phyloP scores from a whole-genome alignment of 192 early-diverging fungal species.

The Coemansia sp. region DNA sequence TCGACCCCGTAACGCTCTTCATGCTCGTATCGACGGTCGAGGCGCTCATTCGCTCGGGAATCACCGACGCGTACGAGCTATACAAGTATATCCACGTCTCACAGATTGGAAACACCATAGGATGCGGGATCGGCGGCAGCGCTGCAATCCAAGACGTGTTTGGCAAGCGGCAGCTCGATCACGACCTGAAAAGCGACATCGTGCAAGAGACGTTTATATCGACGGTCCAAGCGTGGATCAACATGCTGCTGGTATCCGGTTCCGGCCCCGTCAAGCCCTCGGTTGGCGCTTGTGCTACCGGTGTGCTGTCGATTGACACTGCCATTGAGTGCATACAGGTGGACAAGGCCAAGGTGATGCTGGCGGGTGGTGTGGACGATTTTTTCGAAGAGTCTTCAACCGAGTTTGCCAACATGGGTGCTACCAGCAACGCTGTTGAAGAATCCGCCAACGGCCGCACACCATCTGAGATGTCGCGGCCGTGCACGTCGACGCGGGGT shows the following conservation, averaged over 20 bases:
- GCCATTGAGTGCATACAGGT: conserved; percentile 83
- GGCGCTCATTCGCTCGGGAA: conserved; percentile 83
- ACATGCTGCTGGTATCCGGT: conserved; percentile 88
- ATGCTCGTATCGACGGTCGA: conserved; percentile 91
- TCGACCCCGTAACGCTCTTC: too few relatives aligned
- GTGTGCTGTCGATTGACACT: conserved; percentile 86
- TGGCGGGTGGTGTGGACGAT: conserved; percentile 91
- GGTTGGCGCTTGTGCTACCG: conserved; percentile 91
- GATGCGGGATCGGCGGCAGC: conserved; percentile 88
- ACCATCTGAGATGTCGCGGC: conserved; percentile 86
- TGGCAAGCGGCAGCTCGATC: conserved; percentile 70
- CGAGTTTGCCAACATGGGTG: conserved; percentile 97
- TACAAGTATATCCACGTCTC: conserved; percentile 94
- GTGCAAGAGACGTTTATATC: conserved; percentile 94
- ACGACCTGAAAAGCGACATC: conserved; percentile 77
- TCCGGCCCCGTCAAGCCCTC: conserved; percentile 80
- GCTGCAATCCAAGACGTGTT: conserved; percentile 67
- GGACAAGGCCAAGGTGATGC: conserved; percentile 88
- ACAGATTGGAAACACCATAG: conserved; percentile 87
- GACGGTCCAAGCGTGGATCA: conserved; percentile 95
- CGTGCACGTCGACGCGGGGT: conserved; percentile 81
- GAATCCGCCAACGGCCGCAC: conserved; percentile 86
- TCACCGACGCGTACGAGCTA: conserved; percentile 96
- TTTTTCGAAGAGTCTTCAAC: conserved; percentile 83
- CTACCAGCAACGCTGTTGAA: conserved; percentile 78